phyloP scores from a whole-genome alignment of 768 basidiomycete genomes.

The Hydnomerulius pinastri region DNA sequence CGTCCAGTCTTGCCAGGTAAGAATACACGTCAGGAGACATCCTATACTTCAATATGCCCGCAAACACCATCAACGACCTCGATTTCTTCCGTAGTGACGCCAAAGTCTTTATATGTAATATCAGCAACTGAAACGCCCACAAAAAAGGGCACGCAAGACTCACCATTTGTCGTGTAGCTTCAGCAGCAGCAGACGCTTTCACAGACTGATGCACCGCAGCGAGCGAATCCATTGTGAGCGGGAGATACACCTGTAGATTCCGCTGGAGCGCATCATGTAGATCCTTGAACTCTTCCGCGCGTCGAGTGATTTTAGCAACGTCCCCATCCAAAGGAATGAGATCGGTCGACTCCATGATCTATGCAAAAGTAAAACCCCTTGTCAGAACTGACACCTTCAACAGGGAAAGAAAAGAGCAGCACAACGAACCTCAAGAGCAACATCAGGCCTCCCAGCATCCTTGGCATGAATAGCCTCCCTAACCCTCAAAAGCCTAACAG shows the following conservation, averaged over 20 bases:
- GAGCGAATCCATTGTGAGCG: conserved; percentile 91
- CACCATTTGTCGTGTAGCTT: conserved; percentile 78
- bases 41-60: conserved; percentile 83
- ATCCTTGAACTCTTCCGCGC: conserved; percentile 88
- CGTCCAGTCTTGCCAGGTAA: conserved; percentile 82
- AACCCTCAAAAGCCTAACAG: conserved; percentile 74
- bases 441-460: conserved; percentile 68
- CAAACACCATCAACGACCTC: conserved; percentile 85
- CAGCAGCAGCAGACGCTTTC: conserved; percentile 71
- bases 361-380: background rate
- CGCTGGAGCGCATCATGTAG: conserved; percentile 84
- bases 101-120: conserved; percentile 51
- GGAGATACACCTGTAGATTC: conserved; percentile 86
- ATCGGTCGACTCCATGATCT: conserved; percentile 87
- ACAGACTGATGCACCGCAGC: conserved; percentile 77
- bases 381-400: background rate
- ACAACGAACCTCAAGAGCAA: conserved; percentile 76
- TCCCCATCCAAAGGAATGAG: conserved; percentile 88
- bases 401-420: conserved; percentile 1
- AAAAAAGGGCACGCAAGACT: conserved; percentile 27
- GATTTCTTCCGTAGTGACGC: conserved; percentile 74
- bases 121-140: conserved; percentile 13
- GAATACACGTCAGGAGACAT: conserved; percentile 91
- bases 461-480: conserved; percentile 81
- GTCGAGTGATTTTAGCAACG: conserved; percentile 78